Evolutionary conservation across 2,329 filamentous ascomycete species (phyloP).

Genomic region (Claviceps pusilla): DNA sequence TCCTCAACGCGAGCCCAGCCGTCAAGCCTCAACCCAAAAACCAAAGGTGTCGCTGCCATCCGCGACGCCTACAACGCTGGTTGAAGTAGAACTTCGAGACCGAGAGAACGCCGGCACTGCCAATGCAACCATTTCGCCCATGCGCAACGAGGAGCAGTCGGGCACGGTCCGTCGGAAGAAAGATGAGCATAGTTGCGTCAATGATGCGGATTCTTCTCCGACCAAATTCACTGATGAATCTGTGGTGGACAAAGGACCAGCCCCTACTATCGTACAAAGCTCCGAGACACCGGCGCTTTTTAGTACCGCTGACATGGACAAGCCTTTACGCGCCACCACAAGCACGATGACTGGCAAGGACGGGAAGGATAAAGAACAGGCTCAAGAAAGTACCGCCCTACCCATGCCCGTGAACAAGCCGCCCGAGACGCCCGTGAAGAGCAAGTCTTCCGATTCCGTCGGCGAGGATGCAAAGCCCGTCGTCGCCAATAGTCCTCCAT

Average conservation of each 20-base stretch:
- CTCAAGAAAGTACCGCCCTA: constrained; percentile 21
- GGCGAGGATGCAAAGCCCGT: not conserved
- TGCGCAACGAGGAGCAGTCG: not conserved
- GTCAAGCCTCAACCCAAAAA: constrained; percentile 2
- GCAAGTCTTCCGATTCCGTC: not conserved
- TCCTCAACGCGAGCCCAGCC: constrained; percentile 5
- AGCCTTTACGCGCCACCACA: constrained; percentile 6
- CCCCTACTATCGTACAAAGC: not conserved
- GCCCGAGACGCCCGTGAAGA: not conserved
- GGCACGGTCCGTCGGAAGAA: not conserved
- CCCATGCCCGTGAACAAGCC: constrained; percentile 13
- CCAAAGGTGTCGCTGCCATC: constrained; percentile 12
- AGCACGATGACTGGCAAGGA: constrained; percentile 17
- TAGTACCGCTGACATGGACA: not conserved
- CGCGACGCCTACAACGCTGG: not conserved
- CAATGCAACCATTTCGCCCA: not conserved
- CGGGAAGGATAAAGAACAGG: constrained; percentile 17
- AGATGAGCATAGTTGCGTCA: not conserved
- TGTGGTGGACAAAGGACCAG: not conserved
- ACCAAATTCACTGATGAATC: not conserved
- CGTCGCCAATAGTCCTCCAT: not conserved
- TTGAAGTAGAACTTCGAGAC: not conserved
- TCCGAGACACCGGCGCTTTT: not conserved
- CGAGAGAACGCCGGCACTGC: not conserved
- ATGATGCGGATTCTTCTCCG: not conserved